Evolutionary conservation across 495 filamentous ascomycete species (phyloP).

Genomic region (Penicillium antarcticum): DNA sequence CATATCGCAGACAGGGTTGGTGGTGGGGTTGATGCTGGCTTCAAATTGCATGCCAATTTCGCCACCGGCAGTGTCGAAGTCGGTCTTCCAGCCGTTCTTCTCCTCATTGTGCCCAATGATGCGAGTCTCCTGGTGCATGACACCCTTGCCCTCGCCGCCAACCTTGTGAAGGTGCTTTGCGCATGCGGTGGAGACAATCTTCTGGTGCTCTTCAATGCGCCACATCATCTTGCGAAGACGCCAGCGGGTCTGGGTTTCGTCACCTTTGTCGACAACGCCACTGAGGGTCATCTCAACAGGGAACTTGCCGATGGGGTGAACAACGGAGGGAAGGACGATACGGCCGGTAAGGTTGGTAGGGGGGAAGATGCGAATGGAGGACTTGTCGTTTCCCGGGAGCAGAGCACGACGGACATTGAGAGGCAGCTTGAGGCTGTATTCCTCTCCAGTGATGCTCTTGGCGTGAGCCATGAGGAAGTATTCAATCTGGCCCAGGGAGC

Average conservation of each 20-base stretch:
- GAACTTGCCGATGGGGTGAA: slow-evolving; percentile 86
- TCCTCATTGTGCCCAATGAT: slow-evolving; percentile 72
- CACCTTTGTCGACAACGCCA: slow-evolving; percentile 66
- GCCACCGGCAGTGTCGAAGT: slow-evolving; percentile 69
- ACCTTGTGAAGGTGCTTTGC: slow-evolving; percentile 70
- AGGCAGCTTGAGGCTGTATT: slow-evolving; percentile 60
- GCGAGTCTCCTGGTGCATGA: slow-evolving; percentile 72
- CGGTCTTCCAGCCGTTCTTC: slow-evolving; percentile 93
- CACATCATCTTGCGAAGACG: slow-evolving; percentile 85
- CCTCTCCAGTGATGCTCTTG: slow-evolving; percentile 53
- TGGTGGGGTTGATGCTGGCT: slow-evolving; percentile 58
- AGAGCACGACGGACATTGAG: slow-evolving; percentile 76
- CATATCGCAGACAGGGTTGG: slow-evolving; percentile 73
- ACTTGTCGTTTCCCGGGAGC: slow-evolving; percentile 66
- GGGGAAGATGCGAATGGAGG: slow-evolving; percentile 87
- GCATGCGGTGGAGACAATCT: slow-evolving; percentile 79
- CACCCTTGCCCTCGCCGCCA: slow-evolving; percentile 69
- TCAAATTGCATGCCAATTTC: slow-evolving; percentile 81
- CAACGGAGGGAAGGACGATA: slow-evolving; percentile 73
- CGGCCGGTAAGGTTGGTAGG: slow-evolving; percentile 87
- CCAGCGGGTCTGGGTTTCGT: slow-evolving; percentile 70
- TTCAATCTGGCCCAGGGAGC: slow-evolving; percentile 65
- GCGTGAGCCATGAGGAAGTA: slow-evolving; percentile 81
- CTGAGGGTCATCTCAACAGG: slow-evolving; percentile 74
- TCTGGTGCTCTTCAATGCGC: slow-evolving; percentile 84